Conservation (phyloP, 2,329 filamentous ascomycete genomes). For the Plenodomus lindquistii region DNA sequence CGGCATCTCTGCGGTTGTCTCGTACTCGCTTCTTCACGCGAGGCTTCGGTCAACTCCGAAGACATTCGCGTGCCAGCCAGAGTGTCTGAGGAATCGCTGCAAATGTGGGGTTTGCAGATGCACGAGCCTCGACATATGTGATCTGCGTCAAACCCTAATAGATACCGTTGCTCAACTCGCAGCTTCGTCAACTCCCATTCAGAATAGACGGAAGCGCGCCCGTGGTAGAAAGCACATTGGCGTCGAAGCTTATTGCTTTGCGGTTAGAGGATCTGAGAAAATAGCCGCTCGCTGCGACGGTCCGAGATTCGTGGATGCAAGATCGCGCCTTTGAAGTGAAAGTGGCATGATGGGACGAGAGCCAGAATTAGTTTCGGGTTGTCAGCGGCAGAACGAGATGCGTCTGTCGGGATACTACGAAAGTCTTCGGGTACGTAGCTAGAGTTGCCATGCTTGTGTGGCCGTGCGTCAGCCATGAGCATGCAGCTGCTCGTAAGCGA, state of each 20-base stretch:
- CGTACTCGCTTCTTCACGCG: neutral
- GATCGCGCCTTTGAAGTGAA: slow-evolving; percentile 5
- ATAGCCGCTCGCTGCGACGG: slow-evolving; percentile 14
- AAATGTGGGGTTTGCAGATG: too few species aligned
- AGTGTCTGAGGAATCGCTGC: too few species aligned
- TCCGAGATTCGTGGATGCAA: slow-evolving; percentile 19
- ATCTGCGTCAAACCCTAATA: too few species aligned
- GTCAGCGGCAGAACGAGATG: neutral
- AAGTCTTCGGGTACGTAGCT: neutral
- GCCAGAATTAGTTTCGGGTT: neutral
- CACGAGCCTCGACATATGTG: too few species aligned
- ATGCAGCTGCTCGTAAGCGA: neutral
- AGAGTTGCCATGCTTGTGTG: neutral
- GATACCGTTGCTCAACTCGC: neutral
- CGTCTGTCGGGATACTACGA: neutral
- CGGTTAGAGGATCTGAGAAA: slow-evolving; percentile 3
- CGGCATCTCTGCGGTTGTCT: neutral
- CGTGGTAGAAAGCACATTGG: slow-evolving; percentile 10
- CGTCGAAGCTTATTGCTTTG: slow-evolving; percentile 11
- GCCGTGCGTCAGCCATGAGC: neutral
- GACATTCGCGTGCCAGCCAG: neutral
- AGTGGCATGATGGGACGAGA: slow-evolving; percentile 9
- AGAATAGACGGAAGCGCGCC: slow-evolving; percentile 9
- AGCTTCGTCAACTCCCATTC: slow-evolving; percentile 6
- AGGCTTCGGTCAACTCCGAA: neutral